phyloP scores from a whole-genome alignment of 2,329 filamentous ascomycete genomes.

The Aspergillus viridinutans region DNA sequence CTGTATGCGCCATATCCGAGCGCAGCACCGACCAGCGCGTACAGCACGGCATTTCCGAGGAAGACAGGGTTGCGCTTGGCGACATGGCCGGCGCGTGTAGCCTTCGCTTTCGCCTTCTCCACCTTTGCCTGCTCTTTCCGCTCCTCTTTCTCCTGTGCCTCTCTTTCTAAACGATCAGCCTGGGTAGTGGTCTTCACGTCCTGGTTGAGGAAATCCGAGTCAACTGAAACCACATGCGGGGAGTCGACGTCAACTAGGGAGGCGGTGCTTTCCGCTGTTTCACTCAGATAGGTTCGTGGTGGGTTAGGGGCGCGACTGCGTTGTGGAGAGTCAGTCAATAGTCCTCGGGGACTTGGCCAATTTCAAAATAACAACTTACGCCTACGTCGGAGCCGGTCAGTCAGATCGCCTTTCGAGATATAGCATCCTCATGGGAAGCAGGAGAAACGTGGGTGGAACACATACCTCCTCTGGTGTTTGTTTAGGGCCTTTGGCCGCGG shows the following conservation, averaged over 20 bases:
- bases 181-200: constrained; percentile 44
- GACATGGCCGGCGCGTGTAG: constrained; percentile 23
- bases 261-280: constrained; percentile 37
- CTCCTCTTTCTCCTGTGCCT: constrained; percentile 25
- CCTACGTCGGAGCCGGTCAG: constrained; percentile 20
- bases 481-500: constrained; percentile 44
- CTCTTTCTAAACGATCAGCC: constrained; percentile 41
- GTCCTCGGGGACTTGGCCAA: neutral
- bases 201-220: constrained; percentile 39
- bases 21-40: constrained; percentile 38
- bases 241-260: constrained; percentile 47
- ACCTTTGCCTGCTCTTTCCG: constrained; percentile 11
- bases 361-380: constrained; percentile 28
- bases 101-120: constrained; percentile 31
- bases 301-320: constrained; percentile 41
- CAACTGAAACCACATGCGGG: constrained; percentile 42
- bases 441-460: constrained; percentile 1
- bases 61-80: constrained; percentile 47
- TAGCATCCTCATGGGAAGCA: neutral
- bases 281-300: constrained; percentile 35
- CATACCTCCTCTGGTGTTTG: constrained; percentile 47
- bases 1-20: constrained; percentile 47
- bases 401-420: constrained; percentile 3
- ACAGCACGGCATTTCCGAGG: constrained; percentile 43
- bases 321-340: neutral